phyloP scores from a whole-genome alignment of 2,329 filamentous ascomycete genomes.

The Ophiocordyceps unilateralis region DNA sequence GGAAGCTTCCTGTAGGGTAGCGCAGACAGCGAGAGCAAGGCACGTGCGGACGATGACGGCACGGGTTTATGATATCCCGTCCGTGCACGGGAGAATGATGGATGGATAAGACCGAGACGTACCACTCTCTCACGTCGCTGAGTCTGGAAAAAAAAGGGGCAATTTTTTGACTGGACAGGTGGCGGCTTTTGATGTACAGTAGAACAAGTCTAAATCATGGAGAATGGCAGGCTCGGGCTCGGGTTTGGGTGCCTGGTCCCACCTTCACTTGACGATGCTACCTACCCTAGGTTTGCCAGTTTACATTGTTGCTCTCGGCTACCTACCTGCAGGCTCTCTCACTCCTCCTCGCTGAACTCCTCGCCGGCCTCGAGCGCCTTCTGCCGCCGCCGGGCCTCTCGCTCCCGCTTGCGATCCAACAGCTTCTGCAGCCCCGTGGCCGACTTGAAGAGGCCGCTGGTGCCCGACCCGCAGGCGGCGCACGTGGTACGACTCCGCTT shows the following conservation, averaged over 20 bases:
- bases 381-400: conserved; percentile 39
- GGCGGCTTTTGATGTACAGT: too few species aligned
- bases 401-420: conserved; percentile 53
- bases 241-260: too few species aligned
- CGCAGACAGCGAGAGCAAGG: not conserved
- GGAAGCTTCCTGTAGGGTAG: too few species aligned
- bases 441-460: conserved; percentile 76
- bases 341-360: conserved; percentile 27
- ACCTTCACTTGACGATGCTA: too few species aligned
- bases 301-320: not conserved
- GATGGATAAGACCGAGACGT: too few species aligned
- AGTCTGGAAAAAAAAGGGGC: too few species aligned
- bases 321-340: conserved; percentile 2
- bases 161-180: too few species aligned
- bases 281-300: too few species aligned
- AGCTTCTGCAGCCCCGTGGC: conserved; percentile 72
- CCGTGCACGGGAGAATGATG: too few species aligned
- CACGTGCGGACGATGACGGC: not conserved
- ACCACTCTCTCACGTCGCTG: too few species aligned
- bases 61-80: not conserved
- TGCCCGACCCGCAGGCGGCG: conserved; percentile 70
- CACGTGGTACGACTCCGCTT: conserved; percentile 73
- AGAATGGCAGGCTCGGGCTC: too few species aligned
- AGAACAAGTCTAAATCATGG: too few species aligned
- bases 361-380: conserved; percentile 33